phyloP scores from a whole-genome alignment of 331 rosid genomes.

The Pyrus hybrid region DNA sequence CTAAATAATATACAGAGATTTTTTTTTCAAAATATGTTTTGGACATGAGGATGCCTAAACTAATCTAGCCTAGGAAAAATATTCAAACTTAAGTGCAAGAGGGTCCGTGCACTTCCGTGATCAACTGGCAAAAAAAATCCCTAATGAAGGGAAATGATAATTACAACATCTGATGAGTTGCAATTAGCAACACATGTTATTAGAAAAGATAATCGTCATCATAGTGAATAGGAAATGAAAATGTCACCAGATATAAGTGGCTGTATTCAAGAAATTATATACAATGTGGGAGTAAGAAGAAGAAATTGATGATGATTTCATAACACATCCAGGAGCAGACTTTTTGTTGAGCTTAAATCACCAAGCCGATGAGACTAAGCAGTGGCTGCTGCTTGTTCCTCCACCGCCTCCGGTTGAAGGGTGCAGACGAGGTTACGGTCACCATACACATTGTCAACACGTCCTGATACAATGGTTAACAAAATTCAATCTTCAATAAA shows the following conservation, averaged over 20 bases:
- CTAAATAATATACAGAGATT: neutral
- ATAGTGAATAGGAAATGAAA: neutral
- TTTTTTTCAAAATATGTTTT: too few relatives aligned
- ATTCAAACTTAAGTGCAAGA: neutral
- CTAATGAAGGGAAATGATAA: neutral
- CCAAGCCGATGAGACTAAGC: conserved; percentile 33
- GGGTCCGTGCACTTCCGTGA: neutral
- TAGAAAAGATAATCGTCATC: neutral
- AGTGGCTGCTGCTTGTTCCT: conserved; percentile 78
- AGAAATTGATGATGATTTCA: neutral
- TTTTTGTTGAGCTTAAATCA: neutral
- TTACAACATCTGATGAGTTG: neutral
- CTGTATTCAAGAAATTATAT: neutral
- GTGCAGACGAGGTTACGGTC: conserved; percentile 96
- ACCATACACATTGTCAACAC: conserved; percentile 92
- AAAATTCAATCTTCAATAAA: neutral
- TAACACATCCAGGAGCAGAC: neutral
- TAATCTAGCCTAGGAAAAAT: too few relatives aligned
- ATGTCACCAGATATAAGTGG: neutral
- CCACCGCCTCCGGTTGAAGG: conserved; percentile 64
- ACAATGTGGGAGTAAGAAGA: neutral
- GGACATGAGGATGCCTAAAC: neutral
- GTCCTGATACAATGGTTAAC: conserved; percentile 46
- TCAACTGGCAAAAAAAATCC: neutral
- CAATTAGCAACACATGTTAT: neutral